Evolutionary conservation across 768 basidiomycete species (phyloP), one percentile per base, ranked within the genome.

Genomic region (Naganishia vishniacii): DNA sequence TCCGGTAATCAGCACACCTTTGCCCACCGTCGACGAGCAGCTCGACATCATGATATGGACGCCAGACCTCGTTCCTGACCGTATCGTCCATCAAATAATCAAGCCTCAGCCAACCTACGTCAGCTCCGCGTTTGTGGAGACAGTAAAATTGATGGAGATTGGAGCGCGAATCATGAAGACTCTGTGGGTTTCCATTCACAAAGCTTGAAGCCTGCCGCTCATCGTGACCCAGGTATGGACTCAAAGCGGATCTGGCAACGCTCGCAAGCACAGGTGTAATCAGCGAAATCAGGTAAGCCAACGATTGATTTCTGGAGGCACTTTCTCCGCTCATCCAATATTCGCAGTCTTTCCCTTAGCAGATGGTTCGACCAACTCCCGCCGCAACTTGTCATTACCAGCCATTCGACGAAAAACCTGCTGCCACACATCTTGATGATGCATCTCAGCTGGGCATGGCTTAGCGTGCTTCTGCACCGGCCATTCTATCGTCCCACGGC

Each of bases 381-480:
- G 5, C 58, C 70, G 2, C 28, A 67, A 8, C 58, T 74, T n/a
- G 51, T 61, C 31, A 44, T 72, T 59, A 63, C 62, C 66, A 63
- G 60, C 23, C 68, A 71, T 37, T 56, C 65, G 12, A 66, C 63
- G n/a, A 68, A 66, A 44, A 72, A 68, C 48, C 70, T 63, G 5
- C 53, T 74, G 12, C 73, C 73, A 0, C 73, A 74, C 48, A 70
- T 74, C 25, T 48, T 74, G 3, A 70, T 71, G 67, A 58, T 74
- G 49, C 73, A 74, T 59, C 59, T 74, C 3, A 64, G 70, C 20
- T 66, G 68, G 46, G 71, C 70, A 31, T 74, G 71, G 73, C 61
- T 71, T 25, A 65, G 65, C 1, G 72, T 74, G 23, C 64, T 74
- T 11, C 69, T 74, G 15, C 71, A 74, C 64, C 69, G 70, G 18